Conservation (phyloP, 2,329 filamentous ascomycete genomes). For the Gliomastix tumulicola region DNA sequence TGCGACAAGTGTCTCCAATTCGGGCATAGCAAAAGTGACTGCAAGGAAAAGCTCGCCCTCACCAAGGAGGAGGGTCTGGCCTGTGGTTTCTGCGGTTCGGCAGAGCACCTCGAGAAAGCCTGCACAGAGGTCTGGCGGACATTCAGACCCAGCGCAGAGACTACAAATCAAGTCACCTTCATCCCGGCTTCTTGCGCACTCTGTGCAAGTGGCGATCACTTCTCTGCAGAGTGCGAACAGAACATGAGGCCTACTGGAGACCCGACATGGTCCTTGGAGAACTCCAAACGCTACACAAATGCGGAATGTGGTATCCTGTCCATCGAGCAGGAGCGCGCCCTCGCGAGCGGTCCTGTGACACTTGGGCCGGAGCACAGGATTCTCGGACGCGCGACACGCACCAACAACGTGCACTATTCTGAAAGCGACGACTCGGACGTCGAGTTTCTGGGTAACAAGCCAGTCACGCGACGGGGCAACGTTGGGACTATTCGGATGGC, state of each 20-base stretch:
- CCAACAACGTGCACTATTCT: conserved; percentile 34
- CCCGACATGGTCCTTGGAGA: conserved; percentile 45
- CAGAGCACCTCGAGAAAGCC: conserved; percentile 48
- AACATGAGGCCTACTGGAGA: conserved; percentile 14
- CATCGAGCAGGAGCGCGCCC: conserved; percentile 21
- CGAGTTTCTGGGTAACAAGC: conserved; percentile 30
- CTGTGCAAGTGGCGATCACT: conserved; percentile 50
- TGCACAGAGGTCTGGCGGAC: conserved; percentile 58
- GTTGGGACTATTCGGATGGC: conserved; percentile 29
- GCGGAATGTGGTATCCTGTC: conserved; percentile 27
- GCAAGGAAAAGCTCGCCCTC: conserved; percentile 47
- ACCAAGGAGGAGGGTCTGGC: conserved; percentile 45
- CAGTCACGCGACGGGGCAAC: conserved; percentile 18
- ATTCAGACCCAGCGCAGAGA: conserved; percentile 32
- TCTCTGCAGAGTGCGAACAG: conserved; percentile 45
- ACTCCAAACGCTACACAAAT: conserved; percentile 43
- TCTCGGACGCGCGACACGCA: conserved; percentile 22
- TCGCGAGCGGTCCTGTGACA: background rate
- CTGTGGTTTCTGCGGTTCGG: conserved; percentile 53
- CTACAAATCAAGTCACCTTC: conserved; percentile 37
- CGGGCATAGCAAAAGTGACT: conserved; percentile 47
- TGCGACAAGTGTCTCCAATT: conserved; percentile 56
- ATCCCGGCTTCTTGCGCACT: conserved; percentile 47
- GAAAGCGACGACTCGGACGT: conserved; percentile 39
- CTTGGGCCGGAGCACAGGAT: conserved; percentile 21